Evolutionary conservation across 2,329 filamentous ascomycete species (phyloP), one percentile per base, ranked within the genome.

Genomic region (Paecilomyces niveus): DNA sequence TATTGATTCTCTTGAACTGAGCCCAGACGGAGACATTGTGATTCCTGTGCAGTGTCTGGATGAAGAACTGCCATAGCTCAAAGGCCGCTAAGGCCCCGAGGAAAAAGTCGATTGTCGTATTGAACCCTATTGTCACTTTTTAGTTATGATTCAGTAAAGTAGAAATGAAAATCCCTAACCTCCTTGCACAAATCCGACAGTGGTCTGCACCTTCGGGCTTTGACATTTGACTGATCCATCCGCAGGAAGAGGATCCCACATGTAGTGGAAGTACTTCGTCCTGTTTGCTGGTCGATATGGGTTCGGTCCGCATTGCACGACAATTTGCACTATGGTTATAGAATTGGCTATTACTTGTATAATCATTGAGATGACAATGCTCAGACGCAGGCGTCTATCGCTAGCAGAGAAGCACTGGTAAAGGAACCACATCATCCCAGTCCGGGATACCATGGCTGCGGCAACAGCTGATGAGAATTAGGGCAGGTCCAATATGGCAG

Each of bases 381-480:
- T 66, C 6, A 66, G 45, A 1, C 68, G 67, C n/a, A 73, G 58
- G 18, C 66, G 66, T 26, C 61, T 64, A 45, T 72, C 66, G 31
- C 65, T 71, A 9, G 67, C 64, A 8, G 66, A 64, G 49, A 74
- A 74, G 54, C 72, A 74, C 1, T 64, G 71, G 57, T 70, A 64
- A 4, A 74, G 62, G 39, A 73, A 74, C 65, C 70, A 70, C 64
- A 72, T 73, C 67, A 74, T 73, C 21, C 71, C 71, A 6, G 72
- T 66, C 2, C 72, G 64, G 4, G 70, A 73, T 32, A 72, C 58
- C 71, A 73, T 73, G 2, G 70, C 66, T 1, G 72, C 69, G 10
- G 67, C 33, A 3, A 74, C 68, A 7, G 70, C 64, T 71, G 65
- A 3, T 59, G n/a, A 22, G 61, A 13, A 63, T 58, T 22, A 63